phyloP scores from a whole-genome alignment of 2,329 filamentous ascomycete genomes.

The Colletotrichum shisoi region DNA sequence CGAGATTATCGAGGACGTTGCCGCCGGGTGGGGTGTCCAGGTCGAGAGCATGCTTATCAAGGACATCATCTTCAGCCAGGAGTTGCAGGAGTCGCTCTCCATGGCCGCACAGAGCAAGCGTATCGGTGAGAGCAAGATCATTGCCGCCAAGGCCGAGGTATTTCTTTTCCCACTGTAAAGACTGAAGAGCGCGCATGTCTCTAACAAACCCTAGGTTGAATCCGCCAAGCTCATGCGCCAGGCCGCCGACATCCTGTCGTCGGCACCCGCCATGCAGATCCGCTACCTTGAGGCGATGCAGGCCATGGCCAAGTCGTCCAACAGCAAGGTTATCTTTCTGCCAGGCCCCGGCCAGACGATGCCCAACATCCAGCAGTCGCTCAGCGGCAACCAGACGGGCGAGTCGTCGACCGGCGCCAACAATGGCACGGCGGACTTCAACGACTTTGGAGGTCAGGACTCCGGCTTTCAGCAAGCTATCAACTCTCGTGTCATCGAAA shows the following conservation, averaged over 20 bases:
- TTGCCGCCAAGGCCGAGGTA: conserved; percentile 89
- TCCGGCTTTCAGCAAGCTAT: conserved; percentile 78
- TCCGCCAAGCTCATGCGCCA: conserved; percentile 91
- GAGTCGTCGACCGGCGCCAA: conserved; percentile 53
- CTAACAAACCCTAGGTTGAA: conserved; percentile 68
- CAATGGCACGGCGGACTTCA: conserved; percentile 46
- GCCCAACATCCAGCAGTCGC: conserved; percentile 52
- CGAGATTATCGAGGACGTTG: conserved; percentile 97
- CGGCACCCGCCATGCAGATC: conserved; percentile 97
- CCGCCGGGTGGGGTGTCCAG: conserved; percentile 90
- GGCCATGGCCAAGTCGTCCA: conserved; percentile 93
- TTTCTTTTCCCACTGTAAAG: conserved; percentile 2
- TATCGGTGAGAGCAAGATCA: conserved; percentile 98
- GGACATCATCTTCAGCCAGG: conserved; percentile 96
- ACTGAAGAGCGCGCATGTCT: neutral
- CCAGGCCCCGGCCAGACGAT: conserved; percentile 69
- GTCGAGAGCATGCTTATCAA: conserved; percentile 99
- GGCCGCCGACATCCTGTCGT: conserved; percentile 91
- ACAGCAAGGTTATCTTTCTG: conserved; percentile 87
- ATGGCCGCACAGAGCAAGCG: conserved; percentile 99
- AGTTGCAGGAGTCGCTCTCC: conserved; percentile 92
- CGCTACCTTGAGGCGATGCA: conserved; percentile 99
- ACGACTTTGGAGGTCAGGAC: conserved; percentile 63
- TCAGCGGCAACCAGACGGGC: conserved; percentile 51
- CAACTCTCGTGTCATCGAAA: conserved; percentile 82